Conservation (phyloP, 345 rosid species). For the Arabidopsis thaliana region TAIR10.1 NC_003075.7:12071501-12072000, state of each 20-base stretch:
- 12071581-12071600: slow-evolving; percentile 35
- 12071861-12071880: slow-evolving; percentile 27
- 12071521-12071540: not conserved
- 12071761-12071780: slow-evolving; percentile 38
- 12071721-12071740: slow-evolving; percentile 20
- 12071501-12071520: slow-evolving; percentile 3
- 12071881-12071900: slow-evolving; percentile 18
- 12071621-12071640: slow-evolving; percentile 46
- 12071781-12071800: slow-evolving; percentile 34
- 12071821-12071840: slow-evolving; percentile 46
- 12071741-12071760: slow-evolving; percentile 1
- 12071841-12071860: not conserved
- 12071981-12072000: slow-evolving; percentile 1
- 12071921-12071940: not conserved
- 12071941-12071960: not conserved
- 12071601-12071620: slow-evolving; percentile 49
- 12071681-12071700: slow-evolving; percentile 19
- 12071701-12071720: not conserved
- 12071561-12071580: slow-evolving; percentile 46
- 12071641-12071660: slow-evolving; percentile 39
- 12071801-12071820: slow-evolving; percentile 20
- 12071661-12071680: slow-evolving; percentile 29
- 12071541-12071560: slow-evolving; percentile 33
- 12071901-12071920: slow-evolving; percentile 35
- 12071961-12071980: slow-evolving; percentile 2